Evolutionary conservation across 1,284 basidiomycete species (phyloP).

Genomic region (Ceratobasidium sp.): DNA sequence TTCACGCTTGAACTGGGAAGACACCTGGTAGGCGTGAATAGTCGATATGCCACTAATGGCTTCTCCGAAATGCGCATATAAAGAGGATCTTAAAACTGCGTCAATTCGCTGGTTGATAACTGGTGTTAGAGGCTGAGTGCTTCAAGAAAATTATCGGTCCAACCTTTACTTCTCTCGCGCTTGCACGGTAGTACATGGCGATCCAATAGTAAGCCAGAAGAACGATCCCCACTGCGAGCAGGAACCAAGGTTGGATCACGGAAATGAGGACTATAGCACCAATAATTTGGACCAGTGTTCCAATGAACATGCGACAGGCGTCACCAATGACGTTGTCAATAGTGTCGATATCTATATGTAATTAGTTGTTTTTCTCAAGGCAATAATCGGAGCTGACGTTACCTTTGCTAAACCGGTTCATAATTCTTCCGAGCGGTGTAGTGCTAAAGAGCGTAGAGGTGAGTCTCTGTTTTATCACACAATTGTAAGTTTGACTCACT

Average conservation of each 20-base stretch:
- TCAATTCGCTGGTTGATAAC: constrained; percentile 50
- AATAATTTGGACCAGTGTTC: constrained; percentile 68
- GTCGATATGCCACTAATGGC: constrained; percentile 77
- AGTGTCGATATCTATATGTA: constrained; percentile 75
- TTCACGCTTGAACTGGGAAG: constrained; percentile 66
- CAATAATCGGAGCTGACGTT: constrained; percentile 12
- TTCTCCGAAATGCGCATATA: constrained; percentile 83
- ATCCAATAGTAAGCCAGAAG: constrained; percentile 66
- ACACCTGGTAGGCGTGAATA: constrained; percentile 74
- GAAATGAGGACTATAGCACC: constrained; percentile 75
- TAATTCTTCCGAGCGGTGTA: constrained; percentile 82
- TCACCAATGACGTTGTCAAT: constrained; percentile 53
- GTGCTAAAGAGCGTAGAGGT: constrained; percentile 67
- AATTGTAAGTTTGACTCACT: constrained; percentile 62
- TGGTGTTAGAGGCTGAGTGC: not conserved
- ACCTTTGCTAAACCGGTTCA: constrained; percentile 83
- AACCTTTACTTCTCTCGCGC: constrained; percentile 87
- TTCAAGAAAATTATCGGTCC: constrained; percentile 48
- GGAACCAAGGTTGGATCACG: constrained; percentile 50
- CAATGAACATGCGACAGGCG: constrained; percentile 75
- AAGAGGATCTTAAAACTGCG: constrained; percentile 61
- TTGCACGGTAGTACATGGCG: constrained; percentile 84
- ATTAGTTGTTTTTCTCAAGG: constrained; percentile 3
- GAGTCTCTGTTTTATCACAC: not conserved
- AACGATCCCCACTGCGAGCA: constrained; percentile 14